These are phyloP conservation scores for Usnea hakonensis DNA, from an alignment of 495 filamentous ascomycete genomes.

Conservation along the genomic window DNA sequence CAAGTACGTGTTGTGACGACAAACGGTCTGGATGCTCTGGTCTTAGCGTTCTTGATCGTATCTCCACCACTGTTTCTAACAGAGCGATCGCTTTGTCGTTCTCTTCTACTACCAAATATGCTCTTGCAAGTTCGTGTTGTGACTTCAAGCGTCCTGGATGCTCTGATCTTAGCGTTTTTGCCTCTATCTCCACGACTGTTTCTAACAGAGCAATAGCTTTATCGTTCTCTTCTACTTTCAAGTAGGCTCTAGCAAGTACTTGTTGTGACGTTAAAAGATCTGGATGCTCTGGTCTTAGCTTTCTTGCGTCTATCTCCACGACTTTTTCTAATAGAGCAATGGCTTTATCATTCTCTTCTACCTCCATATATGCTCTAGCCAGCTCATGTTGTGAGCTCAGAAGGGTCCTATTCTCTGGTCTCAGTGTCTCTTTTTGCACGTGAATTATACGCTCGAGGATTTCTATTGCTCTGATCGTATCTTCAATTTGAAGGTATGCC, in stretches of 20 bases:
- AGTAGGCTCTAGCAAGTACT: neutral
- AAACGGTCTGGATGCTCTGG: no score
- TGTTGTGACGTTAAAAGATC: neutral
- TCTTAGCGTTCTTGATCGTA: neutral
- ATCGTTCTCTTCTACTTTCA: neutral
- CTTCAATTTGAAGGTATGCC: neutral
- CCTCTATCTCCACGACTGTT: neutral
- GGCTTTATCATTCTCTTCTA: neutral
- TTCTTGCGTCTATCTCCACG: neutral
- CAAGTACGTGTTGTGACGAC: no score
- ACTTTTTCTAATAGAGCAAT: neutral
- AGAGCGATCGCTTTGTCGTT: neutral
- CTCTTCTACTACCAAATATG: neutral
- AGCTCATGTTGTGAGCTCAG: neutral
- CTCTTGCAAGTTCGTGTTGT: neutral
- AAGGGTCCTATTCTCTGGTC: neutral
- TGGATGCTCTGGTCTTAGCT: neutral
- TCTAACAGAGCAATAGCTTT: neutral
- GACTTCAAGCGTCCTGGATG: neutral
- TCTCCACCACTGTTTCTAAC: neutral
- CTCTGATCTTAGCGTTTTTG: neutral
- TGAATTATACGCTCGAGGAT: neutral
- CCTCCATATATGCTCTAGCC: neutral
- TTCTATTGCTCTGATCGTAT: neutral
- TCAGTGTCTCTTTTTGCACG: neutral